These are phyloP conservation scores for Aspergillaceae sp. DNA, from an alignment of 2,329 filamentous ascomycete genomes.

Conservation along the genomic window DNA sequence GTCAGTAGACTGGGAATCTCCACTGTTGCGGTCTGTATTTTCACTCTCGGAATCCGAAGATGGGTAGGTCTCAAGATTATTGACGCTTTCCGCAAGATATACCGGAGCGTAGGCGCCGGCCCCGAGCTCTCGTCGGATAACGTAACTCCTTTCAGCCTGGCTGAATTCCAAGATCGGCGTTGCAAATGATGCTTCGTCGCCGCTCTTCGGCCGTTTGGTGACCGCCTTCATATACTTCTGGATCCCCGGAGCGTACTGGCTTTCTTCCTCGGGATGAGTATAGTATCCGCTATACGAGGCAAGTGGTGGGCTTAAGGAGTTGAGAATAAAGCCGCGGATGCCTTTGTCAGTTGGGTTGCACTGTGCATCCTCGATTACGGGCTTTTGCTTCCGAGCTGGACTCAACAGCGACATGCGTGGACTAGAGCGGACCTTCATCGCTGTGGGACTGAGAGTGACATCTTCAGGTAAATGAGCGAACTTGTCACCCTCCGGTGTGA, in stretches of 20 bases:
- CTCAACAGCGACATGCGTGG: conserved; percentile 13
- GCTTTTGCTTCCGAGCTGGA: conserved; percentile 34
- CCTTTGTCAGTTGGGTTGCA: conserved; percentile 83
- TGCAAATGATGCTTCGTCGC: conserved; percentile 52
- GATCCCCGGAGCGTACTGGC: conserved; percentile 64
- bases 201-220: conserved; percentile 40
- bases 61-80: conserved; percentile 35
- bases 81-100: conserved; percentile 73
- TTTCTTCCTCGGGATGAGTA: conserved; percentile 57
- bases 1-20: conserved; percentile 48
- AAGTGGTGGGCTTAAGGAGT: conserved; percentile 64
- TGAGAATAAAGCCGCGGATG: conserved; percentile 66
- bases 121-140: conserved; percentile 74
- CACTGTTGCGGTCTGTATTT: conserved; percentile 37
- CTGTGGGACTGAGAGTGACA: conserved; percentile 28
- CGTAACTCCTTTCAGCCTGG: conserved; percentile 59
- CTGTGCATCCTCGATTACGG: conserved; percentile 70
- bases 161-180: conserved; percentile 61
- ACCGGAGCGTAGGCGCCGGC: conserved; percentile 93
- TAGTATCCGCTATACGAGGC: conserved; percentile 69
- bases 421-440: conserved; percentile 27
- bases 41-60: conserved; percentile 27
- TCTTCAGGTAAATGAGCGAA: conserved; percentile 26
- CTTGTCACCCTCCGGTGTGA: conserved; percentile 42
- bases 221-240: conserved; percentile 68